A percentile compares a stretch with the other conserved stretches of the same genome.
phyloP scores from a whole-genome alignment of 2,329 filamentous ascomycete species.

The Anthostomella pinea region DNA sequence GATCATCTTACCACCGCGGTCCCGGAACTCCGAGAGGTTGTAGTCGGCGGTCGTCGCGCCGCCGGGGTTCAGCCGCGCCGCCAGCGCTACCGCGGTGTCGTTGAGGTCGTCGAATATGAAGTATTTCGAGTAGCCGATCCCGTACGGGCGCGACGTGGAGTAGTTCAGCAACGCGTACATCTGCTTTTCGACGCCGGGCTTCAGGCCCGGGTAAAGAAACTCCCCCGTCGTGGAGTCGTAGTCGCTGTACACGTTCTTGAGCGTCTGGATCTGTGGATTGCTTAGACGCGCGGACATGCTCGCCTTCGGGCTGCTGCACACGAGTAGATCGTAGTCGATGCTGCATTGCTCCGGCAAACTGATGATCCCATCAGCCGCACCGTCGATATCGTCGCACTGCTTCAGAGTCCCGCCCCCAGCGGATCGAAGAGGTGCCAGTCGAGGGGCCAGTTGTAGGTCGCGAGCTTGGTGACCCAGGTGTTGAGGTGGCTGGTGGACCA shows the following conservation, averaged over 20 bases:
- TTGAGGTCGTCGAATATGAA: constrained; percentile 39
- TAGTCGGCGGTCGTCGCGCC: constrained; percentile 37
- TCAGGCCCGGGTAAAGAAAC: constrained; percentile 42
- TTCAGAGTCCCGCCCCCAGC: constrained; percentile 38
- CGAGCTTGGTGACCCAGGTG: constrained; percentile 41
- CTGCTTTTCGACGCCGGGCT: constrained; percentile 43
- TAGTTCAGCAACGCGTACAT: constrained; percentile 33
- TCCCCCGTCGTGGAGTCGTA: constrained; percentile 29
- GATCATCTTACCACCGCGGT: constrained; percentile 42
- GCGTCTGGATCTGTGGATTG: constrained; percentile 37
- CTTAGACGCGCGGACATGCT: constrained; percentile 40
- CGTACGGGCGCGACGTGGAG: constrained; percentile 31
- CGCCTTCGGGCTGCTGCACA: constrained; percentile 32
- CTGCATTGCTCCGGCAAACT: constrained; percentile 44
- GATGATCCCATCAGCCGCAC: constrained; percentile 48
- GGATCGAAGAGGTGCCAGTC: constrained; percentile 43
- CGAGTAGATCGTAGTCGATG: constrained; percentile 40
- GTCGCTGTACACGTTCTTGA: constrained; percentile 32
- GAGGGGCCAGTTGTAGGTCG: constrained; percentile 48
- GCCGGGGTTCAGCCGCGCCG: constrained; percentile 36
- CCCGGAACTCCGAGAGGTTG: constrained; percentile 37
- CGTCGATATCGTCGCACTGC: constrained; percentile 52
- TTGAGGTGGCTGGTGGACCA: constrained; percentile 51
- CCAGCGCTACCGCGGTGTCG: constrained; percentile 30
- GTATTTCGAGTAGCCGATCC: constrained; percentile 36